These are phyloP conservation scores for Collybiopsis confluens DNA, from an alignment of 768 basidiomycete species.

Conservation along the genomic window DNA sequence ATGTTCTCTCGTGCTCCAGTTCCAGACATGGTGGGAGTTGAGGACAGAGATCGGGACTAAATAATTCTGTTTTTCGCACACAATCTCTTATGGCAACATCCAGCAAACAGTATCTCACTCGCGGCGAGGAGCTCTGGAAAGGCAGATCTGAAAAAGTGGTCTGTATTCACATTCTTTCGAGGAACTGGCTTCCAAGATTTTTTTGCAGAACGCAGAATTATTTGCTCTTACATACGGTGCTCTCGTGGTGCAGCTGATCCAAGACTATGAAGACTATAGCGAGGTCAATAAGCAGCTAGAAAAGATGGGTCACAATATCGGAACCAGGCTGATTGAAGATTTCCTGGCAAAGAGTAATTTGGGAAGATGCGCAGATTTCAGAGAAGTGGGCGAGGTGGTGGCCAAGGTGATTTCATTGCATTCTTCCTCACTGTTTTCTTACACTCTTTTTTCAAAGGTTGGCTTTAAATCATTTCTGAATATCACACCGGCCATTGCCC, in stretches of 20 bases:
- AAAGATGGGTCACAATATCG: constrained; percentile 99
- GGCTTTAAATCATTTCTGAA: constrained; percentile 98
- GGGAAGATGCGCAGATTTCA: constrained; percentile 82
- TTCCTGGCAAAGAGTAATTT: constrained; percentile 91
- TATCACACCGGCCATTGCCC: constrained; percentile 78
- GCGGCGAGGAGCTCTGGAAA: constrained; percentile 97
- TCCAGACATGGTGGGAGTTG: constrained; percentile 67
- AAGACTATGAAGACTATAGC: constrained; percentile 97
- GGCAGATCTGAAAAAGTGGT: constrained; percentile 92
- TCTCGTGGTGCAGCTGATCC: constrained; percentile 95
- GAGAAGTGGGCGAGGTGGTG: constrained; percentile 92
- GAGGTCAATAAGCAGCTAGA: constrained; percentile 97
- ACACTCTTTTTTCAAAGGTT: constrained; percentile 49
- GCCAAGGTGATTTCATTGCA: constrained; percentile 63
- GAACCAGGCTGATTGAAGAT: constrained; percentile 93
- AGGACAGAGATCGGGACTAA: background rate
- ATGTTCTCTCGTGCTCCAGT: constrained; percentile 87
- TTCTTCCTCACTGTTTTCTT: background rate
- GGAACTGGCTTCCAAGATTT: constrained; percentile 3
- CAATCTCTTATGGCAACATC: constrained; percentile 70
- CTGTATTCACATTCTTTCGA: constrained; percentile 24
- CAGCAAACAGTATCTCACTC: constrained; percentile 80
- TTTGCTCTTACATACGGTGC: constrained; percentile 97
- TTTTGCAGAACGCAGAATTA: constrained; percentile 86
- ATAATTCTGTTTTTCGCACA: background rate